Percentiles rank a stretch among this genome's conserved stretches.
Conservation (phyloP, 768 basidiomycete species). For the Lentinus tigrinus region DNA sequence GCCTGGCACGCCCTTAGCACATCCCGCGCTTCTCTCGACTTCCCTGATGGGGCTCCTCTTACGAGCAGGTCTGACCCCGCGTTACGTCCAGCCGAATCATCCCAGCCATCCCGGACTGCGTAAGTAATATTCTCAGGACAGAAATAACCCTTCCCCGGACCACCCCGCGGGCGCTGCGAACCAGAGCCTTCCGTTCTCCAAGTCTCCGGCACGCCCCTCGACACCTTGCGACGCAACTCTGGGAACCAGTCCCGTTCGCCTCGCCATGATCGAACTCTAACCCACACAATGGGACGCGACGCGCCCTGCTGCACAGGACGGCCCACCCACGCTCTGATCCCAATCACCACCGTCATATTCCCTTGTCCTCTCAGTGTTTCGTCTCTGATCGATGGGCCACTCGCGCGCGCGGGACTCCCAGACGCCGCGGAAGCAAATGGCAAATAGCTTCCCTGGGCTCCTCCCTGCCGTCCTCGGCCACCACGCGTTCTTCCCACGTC, state of each 20-base stretch:
- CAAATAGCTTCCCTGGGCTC: neutral
- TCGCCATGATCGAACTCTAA: conserved; percentile 5
- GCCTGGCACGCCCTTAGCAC: neutral
- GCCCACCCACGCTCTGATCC: conserved; percentile 4
- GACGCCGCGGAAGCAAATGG: neutral
- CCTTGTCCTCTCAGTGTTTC: neutral
- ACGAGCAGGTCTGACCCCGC: conserved; percentile 1
- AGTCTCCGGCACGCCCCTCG: neutral
- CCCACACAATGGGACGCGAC: neutral
- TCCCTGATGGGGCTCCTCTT: neutral
- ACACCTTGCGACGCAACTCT: neutral
- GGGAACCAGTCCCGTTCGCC: neutral
- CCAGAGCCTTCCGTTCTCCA: neutral
- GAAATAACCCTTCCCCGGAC: neutral
- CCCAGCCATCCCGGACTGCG: neutral
- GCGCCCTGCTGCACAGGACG: conserved; percentile 2
- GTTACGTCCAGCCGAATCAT: conserved; percentile 3
- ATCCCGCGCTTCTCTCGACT: neutral
- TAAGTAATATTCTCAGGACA: neutral
- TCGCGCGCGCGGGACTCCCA: neutral
- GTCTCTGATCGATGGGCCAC: conserved; percentile 5
- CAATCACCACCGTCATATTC: conserved; percentile 8
- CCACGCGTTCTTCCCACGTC: neutral
- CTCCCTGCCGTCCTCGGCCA: neutral
- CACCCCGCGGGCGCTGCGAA: neutral